Percentiles rank a stretch among this genome's conserved stretches.
Evolutionary conservation across 768 basidiomycete genomes (phyloP).

Genomic region (Termitomyces sp.): DNA sequence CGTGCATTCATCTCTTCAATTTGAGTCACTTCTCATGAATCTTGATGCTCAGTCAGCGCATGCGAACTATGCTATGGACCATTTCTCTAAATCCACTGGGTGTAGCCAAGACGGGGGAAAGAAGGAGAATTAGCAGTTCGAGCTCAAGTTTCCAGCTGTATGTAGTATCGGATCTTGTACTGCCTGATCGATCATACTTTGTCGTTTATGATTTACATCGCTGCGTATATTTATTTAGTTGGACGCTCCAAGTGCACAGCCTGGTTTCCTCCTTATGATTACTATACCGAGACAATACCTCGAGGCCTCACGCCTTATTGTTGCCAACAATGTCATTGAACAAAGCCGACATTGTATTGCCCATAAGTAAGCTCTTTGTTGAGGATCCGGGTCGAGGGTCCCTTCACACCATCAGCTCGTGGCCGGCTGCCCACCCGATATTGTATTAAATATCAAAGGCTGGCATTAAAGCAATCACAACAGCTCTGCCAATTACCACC

Average conservation of each 20-base stretch:
- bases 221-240: background rate
- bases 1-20: conserved; percentile 12
- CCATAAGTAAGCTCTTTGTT: background rate
- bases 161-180: background rate
- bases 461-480: conserved; percentile 2
- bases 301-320: background rate
- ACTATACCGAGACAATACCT: background rate
- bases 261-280: background rate
- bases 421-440: background rate
- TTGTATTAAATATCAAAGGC: conserved; percentile 1
- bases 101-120: conserved; percentile 54
- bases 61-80: conserved; percentile 68
- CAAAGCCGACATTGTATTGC: background rate
- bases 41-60: conserved; percentile 41
- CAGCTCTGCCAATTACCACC: background rate
- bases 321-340: background rate
- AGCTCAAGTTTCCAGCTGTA: background rate
- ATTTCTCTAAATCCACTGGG: conserved; percentile 61
- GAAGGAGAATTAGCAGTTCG: background rate
- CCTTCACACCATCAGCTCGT: conserved; percentile 2
- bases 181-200: background rate
- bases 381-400: background rate
- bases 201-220: background rate
- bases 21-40: background rate
- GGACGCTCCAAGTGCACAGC: background rate